Evolutionary conservation across 2,329 filamentous ascomycete species (phyloP), one percentile per base, ranked within the genome.

Genomic region (Diaporthe velutina): DNA sequence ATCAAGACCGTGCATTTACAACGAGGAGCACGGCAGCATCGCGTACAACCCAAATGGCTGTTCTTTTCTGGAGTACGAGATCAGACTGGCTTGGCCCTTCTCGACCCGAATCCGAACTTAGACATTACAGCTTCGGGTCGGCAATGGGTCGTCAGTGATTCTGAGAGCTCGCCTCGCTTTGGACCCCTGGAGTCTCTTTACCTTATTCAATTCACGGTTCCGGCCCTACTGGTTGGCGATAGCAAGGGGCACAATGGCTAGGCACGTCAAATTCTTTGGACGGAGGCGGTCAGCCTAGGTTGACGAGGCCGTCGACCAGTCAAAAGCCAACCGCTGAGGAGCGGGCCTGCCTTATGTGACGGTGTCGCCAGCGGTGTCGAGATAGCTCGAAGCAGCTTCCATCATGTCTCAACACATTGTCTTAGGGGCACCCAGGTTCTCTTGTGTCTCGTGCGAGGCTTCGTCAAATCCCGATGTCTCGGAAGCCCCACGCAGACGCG

Each of bases 381-480:
- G 64, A 17, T 54, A 50, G 22, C n/a, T 25, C 64, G 33, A 40
- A 54, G 48, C 64, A 68, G 15, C 45, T 30, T 54, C 45, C 40
- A 12, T 15, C 38, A 38, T 68, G 64, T 68, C 64, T 68, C 64
- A 68, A 68, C n/a, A 7, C 33, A 40, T 19, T 54, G 64, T 68
- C 25, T 33, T 33, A 33, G n/a, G 33, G 35, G 17, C 15, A 7
- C 28, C 58, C 58, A 22, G 42, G 15, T 8, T 17, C 28, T 66
- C 8, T 30, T 35, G 28, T 19, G 61, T 66, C 61, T 66, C 42
- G 60, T 66, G 60, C 42, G 45, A 48, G 42, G 40, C 60, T 9
- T 66, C 60, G 22, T 35, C 64, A 52, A 40, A 13, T 45, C 19
- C 48, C 48, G 45, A 40, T 68, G 64, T 68, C 64, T 68, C 33